phyloP scores from a whole-genome alignment of 352 stramenopile genomes.

The Globisporangium apiculatum region DNA sequence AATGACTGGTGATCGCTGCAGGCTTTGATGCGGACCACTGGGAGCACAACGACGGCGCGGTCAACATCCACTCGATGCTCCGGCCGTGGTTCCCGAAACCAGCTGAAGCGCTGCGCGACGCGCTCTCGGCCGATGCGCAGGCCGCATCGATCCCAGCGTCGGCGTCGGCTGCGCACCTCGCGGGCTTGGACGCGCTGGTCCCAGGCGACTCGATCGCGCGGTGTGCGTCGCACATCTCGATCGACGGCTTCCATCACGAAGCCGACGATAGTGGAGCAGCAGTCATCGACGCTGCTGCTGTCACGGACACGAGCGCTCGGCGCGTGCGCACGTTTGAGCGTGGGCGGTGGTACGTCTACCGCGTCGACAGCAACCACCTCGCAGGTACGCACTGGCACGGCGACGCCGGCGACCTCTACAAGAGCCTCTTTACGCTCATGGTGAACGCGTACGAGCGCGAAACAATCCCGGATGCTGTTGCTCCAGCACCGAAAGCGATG shows the following conservation, averaged over 20 bases:
- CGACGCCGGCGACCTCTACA: constrained; percentile 55
- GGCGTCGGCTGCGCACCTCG: constrained; percentile 28
- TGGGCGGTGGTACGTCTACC: constrained; percentile 75
- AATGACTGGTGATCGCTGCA: constrained; percentile 2
- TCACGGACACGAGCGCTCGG: constrained; percentile 1
- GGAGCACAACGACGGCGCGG: constrained; percentile 67
- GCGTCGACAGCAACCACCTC: constrained; percentile 69
- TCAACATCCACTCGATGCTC: constrained; percentile 73
- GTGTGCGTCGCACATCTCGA: constrained; percentile 66
- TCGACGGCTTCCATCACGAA: constrained; percentile 51
- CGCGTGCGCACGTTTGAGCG: constrained; percentile 30
- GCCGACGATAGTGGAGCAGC: constrained; percentile 13
- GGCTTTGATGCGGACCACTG: constrained; percentile 50
- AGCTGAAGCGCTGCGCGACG: constrained; percentile 22
- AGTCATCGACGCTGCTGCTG: background rate
- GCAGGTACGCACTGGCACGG: constrained; percentile 63
- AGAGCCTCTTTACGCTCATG: constrained; percentile 66
- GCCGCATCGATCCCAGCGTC: constrained; percentile 30
- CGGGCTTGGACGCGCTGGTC: constrained; percentile 1
- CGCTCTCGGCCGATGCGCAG: constrained; percentile 12
- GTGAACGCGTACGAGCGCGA: constrained; percentile 48
- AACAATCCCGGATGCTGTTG: background rate
- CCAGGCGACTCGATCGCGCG: constrained; percentile 19
- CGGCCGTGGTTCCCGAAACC: constrained; percentile 55
- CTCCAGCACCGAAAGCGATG: background rate